Percentiles rank a stretch among this genome's conserved stretches.
These are phyloP conservation scores for Sapria himalayana DNA, from an alignment of 345 rosid species.

Conservation along the genomic window DNA sequence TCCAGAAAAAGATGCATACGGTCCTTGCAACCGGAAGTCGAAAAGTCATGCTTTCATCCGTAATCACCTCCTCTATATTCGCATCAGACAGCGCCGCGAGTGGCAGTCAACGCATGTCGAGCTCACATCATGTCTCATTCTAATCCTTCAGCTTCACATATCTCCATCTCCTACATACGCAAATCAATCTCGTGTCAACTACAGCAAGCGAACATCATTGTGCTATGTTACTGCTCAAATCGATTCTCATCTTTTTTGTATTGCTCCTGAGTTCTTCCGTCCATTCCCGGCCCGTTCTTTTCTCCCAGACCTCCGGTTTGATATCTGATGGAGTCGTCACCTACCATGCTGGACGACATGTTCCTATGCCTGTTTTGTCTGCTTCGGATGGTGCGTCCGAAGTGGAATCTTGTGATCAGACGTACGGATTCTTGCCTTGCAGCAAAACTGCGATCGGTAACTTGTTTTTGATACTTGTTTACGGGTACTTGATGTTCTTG, in stretches of 20 bases:
- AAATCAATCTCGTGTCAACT: too few species aligned
- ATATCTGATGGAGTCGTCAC: slow-evolving; percentile 36
- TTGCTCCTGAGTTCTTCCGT: slow-evolving; percentile 12
- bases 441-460: slow-evolving; percentile 56
- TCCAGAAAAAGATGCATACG: too few species aligned
- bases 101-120: too few species aligned
- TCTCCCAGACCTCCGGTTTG: slow-evolving; percentile 11
- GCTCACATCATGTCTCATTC: too few species aligned
- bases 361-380: slow-evolving; percentile 6
- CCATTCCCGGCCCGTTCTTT: slow-evolving; percentile 15
- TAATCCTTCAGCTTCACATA: too few species aligned
- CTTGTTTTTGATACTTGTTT: slow-evolving; percentile 49
- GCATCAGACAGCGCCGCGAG: too few species aligned
- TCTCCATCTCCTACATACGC: too few species aligned
- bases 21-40: too few species aligned
- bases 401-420: slow-evolving; percentile 48
- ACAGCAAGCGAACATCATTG: too few species aligned
- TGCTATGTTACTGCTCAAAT: too few species aligned
- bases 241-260: slow-evolving; percentile 10
- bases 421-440: slow-evolving; percentile 92
- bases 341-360: background rate
- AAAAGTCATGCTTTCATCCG: too few species aligned
- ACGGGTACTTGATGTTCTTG: slow-evolving; percentile 59
- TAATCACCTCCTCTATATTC: too few species aligned
- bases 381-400: slow-evolving; percentile 3